phyloP scores from a whole-genome alignment of 345 rosid genomes.

The Dipteronia sinensis region DNA sequence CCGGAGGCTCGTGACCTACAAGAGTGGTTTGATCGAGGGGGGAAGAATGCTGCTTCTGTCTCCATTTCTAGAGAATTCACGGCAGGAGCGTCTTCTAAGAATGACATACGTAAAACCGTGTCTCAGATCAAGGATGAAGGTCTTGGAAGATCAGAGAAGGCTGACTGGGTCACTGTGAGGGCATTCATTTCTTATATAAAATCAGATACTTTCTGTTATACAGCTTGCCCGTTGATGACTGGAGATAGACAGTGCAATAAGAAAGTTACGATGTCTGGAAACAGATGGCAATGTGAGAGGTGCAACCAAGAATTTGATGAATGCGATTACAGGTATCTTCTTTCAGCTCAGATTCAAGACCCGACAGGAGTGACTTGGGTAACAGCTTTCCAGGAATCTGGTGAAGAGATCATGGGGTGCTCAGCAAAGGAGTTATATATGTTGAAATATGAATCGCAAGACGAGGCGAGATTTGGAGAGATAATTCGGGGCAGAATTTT shows the following conservation, averaged over 20 bases:
- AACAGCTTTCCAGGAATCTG: constrained; percentile 86
- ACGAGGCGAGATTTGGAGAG: constrained; percentile 59
- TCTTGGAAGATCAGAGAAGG: constrained; percentile 85
- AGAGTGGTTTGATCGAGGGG: constrained; percentile 81
- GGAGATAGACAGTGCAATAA: constrained; percentile 87
- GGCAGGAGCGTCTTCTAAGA: constrained; percentile 53
- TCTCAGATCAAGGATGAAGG: constrained; percentile 88
- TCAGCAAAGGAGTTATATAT: constrained; percentile 67
- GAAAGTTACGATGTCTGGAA: constrained; percentile 66
- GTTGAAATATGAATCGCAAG: constrained; percentile 63
- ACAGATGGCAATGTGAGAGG: constrained; percentile 80
- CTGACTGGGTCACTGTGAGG: constrained; percentile 84
- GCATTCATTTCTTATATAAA: constrained; percentile 71
- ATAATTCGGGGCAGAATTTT: constrained; percentile 55
- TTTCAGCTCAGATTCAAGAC: constrained; percentile 90
- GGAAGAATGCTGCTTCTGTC: constrained; percentile 53
- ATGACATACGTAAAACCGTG: constrained; percentile 65
- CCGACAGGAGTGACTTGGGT: constrained; percentile 82
- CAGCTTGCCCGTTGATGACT: constrained; percentile 86
- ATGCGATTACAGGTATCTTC: constrained; percentile 88
- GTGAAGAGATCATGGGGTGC: constrained; percentile 79
- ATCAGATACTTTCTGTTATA: constrained; percentile 78
- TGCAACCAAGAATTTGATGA: constrained; percentile 87
- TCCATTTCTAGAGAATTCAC: constrained; percentile 76
- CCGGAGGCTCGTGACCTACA: constrained; percentile 65